phyloP scores from a whole-genome alignment of 805 yeast genomes.

The Monosporozyma yasuniensis region DNA sequence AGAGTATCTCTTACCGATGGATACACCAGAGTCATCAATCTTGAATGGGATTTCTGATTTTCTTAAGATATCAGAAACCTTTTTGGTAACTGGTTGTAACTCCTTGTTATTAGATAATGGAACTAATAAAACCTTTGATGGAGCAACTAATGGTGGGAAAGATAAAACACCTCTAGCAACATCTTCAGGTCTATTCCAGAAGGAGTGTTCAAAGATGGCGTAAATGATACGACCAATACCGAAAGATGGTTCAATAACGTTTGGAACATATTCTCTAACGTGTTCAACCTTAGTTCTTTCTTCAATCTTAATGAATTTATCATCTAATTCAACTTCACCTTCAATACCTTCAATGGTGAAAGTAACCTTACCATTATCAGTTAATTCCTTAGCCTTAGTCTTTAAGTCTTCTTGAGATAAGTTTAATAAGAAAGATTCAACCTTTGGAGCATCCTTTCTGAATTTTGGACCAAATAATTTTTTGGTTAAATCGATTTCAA shows the following conservation, averaged over 20 bases:
- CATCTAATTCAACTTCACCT: constrained; percentile 61
- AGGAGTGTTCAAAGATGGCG: constrained; percentile 85
- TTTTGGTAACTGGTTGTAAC: constrained; percentile 63
- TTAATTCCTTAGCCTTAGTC: constrained; percentile 60
- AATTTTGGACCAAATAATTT: constrained; percentile 96
- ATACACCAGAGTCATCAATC: constrained; percentile 93
- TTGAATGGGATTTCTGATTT: constrained; percentile 82
- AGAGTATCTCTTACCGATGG: constrained; percentile 96
- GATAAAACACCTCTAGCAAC: constrained; percentile 83
- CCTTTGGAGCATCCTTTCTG: constrained; percentile 92
- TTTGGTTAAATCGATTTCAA: constrained; percentile 81
- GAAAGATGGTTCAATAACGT: constrained; percentile 97
- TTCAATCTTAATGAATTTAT: constrained; percentile 62
- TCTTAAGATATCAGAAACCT: constrained; percentile 65
- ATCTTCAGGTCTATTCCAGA: constrained; percentile 91
- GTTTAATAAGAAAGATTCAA: constrained; percentile 66
- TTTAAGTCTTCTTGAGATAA: constrained; percentile 83
- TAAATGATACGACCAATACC: constrained; percentile 98
- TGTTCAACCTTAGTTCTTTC: constrained; percentile 78
- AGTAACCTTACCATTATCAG: constrained; percentile 49
- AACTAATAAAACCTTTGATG: constrained; percentile 91
- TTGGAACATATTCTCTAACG: constrained; percentile 90
- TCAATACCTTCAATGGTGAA: constrained; percentile 60
- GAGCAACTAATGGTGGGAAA: constrained; percentile 92
- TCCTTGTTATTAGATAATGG: constrained; percentile 84